Percentiles rank a stretch among this genome's conserved stretches.
These are phyloP conservation scores for Trichoderma orchidacearum DNA, from an alignment of 495 filamentous ascomycete species.

Conservation along the genomic window DNA sequence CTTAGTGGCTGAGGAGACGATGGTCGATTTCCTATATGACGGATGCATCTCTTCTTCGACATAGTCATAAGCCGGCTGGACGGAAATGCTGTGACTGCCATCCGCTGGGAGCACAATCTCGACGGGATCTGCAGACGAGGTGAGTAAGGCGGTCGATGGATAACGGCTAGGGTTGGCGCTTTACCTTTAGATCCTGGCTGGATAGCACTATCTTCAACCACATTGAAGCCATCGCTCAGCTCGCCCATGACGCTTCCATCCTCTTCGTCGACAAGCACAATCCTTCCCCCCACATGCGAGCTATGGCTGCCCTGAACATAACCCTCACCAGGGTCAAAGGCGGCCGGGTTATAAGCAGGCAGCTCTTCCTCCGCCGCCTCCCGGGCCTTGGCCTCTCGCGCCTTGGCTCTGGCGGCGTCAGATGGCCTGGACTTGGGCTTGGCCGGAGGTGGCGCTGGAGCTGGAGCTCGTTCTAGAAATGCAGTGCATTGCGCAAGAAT, in stretches of 20 bases:
- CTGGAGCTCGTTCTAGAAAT: slow-evolving; percentile 60
- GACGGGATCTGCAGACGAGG: slow-evolving; percentile 57
- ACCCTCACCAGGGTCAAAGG: slow-evolving; percentile 66
- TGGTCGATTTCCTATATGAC: slow-evolving; percentile 69
- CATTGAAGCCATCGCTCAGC: slow-evolving; percentile 64
- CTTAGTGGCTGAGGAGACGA: slow-evolving; percentile 80
- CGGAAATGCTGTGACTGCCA: slow-evolving; percentile 52
- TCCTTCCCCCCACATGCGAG: slow-evolving; percentile 45
- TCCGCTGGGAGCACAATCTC: slow-evolving; percentile 74
- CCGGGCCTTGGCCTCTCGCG: slow-evolving; percentile 17
- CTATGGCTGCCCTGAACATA: slow-evolving; percentile 46
- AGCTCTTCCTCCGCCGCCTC: slow-evolving; percentile 25
- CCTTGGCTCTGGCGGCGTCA: neutral
- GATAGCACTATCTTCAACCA: slow-evolving; percentile 61
- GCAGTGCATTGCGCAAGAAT: slow-evolving; percentile 92
- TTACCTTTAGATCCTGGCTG: slow-evolving; percentile 78
- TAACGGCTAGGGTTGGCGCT: slow-evolving; percentile 5
- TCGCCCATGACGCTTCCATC: slow-evolving; percentile 92
- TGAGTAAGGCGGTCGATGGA: neutral
- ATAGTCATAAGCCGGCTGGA: slow-evolving; percentile 70
- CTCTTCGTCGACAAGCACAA: slow-evolving; percentile 92
- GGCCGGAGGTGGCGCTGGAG: slow-evolving; percentile 27
- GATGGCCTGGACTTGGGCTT: slow-evolving; percentile 26
- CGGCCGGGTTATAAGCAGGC: slow-evolving; percentile 63
- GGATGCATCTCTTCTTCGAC: slow-evolving; percentile 72